Conservation (phyloP, 345 rosid genomes). For the Citrus australasica region DNA sequence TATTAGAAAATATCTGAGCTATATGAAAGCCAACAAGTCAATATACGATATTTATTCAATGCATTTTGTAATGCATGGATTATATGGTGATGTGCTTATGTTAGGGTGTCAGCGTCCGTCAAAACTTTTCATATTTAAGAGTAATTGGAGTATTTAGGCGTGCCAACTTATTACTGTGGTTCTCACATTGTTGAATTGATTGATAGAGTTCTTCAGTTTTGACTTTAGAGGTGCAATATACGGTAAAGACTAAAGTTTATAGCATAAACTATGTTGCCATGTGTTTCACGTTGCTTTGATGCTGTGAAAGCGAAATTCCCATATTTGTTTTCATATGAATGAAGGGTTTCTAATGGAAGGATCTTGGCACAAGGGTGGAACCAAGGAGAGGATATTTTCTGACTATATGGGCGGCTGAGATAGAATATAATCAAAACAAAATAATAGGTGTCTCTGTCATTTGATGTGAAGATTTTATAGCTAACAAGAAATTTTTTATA, state of each 20-base stretch:
- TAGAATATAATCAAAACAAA: background rate
- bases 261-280: background rate
- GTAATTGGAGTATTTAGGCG: no score
- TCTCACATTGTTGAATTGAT: no score
- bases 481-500: background rate
- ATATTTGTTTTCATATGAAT: background rate
- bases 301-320: background rate
- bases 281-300: background rate
- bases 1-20: no score
- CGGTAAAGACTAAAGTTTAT: background rate
- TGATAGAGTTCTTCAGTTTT: no score
- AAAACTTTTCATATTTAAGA: no score
- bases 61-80: no score
- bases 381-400: background rate
- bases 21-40: no score
- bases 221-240: no score
- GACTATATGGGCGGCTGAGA: background rate
- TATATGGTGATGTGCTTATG: no score
- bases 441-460: background rate
- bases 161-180: no score
- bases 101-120: no score
- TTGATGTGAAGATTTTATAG: background rate
- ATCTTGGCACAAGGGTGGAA: background rate
- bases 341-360: background rate
- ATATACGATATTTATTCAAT: no score